Percentiles rank a stretch among this genome's conserved stretches.
Conservation (phyloP, 345 rosid genomes). For the Cardamine occulta region DNA sequence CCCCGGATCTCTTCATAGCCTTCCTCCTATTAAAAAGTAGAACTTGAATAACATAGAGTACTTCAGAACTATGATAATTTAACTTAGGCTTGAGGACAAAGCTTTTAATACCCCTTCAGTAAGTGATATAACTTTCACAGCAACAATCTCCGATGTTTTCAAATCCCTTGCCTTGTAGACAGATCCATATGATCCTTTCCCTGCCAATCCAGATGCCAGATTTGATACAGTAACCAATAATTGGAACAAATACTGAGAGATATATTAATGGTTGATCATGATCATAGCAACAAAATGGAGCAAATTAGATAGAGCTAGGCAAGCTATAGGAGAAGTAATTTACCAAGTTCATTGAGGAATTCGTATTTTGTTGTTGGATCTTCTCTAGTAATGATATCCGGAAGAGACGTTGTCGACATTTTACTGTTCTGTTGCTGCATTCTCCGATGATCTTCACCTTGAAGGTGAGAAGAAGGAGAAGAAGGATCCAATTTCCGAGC, state of each 20-base stretch:
- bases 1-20: conserved; percentile 98
- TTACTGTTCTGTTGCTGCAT: conserved; percentile 57
- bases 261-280: not conserved
- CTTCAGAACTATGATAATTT: conserved; percentile 6
- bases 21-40: conserved; percentile 71
- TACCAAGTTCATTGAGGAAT: conserved; percentile 93
- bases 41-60: conserved; percentile 18
- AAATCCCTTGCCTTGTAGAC: conserved; percentile 97
- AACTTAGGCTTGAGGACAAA: conserved; percentile 18
- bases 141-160: conserved; percentile 94
- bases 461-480: conserved; percentile 47
- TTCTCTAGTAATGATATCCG: conserved; percentile 81
- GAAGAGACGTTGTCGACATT: conserved; percentile 81
- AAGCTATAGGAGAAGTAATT: conserved; percentile 18
- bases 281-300: not conserved
- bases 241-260: not conserved
- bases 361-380: conserved; percentile 97
- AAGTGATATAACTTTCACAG: conserved; percentile 93
- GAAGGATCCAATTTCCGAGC: conserved; percentile 49
- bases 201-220: conserved; percentile 51
- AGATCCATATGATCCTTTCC: conserved; percentile 98
- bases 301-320: not conserved
- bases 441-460: conserved; percentile 50
- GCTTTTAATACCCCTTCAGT: conserved; percentile 75
- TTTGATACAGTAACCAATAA: conserved; percentile 19